phyloP scores from a whole-genome alignment of 495 filamentous ascomycete species.

The Trichoderma erinaceum region DNA sequence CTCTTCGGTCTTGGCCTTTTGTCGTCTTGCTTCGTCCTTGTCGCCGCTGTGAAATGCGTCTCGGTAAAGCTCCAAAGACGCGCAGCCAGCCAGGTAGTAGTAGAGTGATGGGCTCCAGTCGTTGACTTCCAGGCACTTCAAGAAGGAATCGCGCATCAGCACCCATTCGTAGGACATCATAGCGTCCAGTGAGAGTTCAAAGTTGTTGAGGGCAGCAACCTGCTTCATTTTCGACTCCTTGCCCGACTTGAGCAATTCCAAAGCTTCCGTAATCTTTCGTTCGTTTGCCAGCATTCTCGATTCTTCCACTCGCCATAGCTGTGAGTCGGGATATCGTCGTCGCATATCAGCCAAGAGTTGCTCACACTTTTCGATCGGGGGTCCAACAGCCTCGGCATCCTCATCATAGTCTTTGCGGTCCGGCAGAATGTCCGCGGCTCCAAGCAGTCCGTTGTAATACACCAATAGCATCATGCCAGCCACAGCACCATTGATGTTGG shows the following conservation, averaged over 20 bases:
- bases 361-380: conserved; percentile 63
- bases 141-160: conserved; percentile 64
- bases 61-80: conserved; percentile 75
- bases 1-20: conserved; percentile 59
- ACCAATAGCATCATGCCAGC: conserved; percentile 73
- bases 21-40: conserved; percentile 33
- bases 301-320: conserved; percentile 87
- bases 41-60: conserved; percentile 49
- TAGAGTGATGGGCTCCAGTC: conserved; percentile 89
- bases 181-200: conserved; percentile 73
- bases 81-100: conserved; percentile 77
- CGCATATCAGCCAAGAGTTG: conserved; percentile 70
- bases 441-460: conserved; percentile 81
- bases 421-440: conserved; percentile 82
- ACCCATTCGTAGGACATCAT: conserved; percentile 74
- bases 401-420: conserved; percentile 46
- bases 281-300: conserved; percentile 69
- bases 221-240: conserved; percentile 75
- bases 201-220: conserved; percentile 70
- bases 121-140: conserved; percentile 76
- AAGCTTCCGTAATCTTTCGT: conserved; percentile 58
- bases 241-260: conserved; percentile 54
- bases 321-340: conserved; percentile 68
- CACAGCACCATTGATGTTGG: conserved; percentile 87
- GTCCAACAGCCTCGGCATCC: conserved; percentile 51